Base-by-base conservation (phyloP, 345 rosid species). In the Salix dunnii region DNA sequence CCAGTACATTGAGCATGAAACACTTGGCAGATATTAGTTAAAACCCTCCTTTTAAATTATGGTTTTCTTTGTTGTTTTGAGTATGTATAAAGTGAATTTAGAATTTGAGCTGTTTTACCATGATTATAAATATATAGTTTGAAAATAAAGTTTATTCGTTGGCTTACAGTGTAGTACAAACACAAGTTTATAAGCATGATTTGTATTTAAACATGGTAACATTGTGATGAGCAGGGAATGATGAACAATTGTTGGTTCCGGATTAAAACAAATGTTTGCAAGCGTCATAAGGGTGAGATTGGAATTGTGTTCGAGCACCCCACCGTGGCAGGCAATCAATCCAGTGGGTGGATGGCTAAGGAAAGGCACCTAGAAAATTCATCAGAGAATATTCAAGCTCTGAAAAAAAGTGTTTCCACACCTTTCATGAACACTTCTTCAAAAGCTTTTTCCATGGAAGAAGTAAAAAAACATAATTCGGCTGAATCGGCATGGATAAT, bases 281-380 rank as follows among this genome's bases (percentile, higher is more conserved):
- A 86, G 83, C 87, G 86, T 11, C 96, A 87, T 82, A 90, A 75
- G 78, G 99, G 98, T 60, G 99, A 96, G 85, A 86, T 96, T 27
- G 98, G 99, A n/a, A 88, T 96, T 5, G 88, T 88, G 18, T 93
- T 96, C 83, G 99, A 93, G 78, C 97, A 95, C 84, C 99, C 99
- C 35, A 93, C 97, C 35, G 85, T 82, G 65, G 92, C 99, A 2
- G 99, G 90, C 31, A 96, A 93, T 86, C 99, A 92, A 51, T 81
- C 97, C 20, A 94, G 99, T 17, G 99, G 99, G 71, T 96, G 99
- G 99, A 96, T 96, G 99, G 99, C 93, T 0, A 91, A 88, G 83
- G 94, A 93, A 42, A 86, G 87, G 28, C 92, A 91, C 62, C 86
- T 91, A 0, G 97, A 88, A 82, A 88, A 51, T 35, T 89, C 94